phyloP scores from a whole-genome alignment of 2,329 filamentous ascomycete genomes.

The Neofusicoccum parvum region DNA sequence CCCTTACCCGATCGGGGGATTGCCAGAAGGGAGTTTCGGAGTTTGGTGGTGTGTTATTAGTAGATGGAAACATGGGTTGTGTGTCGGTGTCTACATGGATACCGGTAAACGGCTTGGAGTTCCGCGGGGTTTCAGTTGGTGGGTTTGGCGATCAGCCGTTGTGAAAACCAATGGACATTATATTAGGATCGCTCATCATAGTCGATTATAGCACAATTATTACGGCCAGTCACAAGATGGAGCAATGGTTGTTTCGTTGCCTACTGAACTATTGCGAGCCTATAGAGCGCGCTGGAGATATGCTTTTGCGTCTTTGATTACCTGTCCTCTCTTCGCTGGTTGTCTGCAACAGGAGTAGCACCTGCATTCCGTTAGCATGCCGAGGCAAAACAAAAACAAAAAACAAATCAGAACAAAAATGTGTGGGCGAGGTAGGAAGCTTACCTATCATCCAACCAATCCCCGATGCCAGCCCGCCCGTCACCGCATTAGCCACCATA shows the following conservation, averaged over 20 bases:
- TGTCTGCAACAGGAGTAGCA: conserved; percentile 7
- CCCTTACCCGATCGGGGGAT: conserved; percentile 3
- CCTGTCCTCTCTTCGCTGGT: not conserved
- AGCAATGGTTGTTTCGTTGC: no score
- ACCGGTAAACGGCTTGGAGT: not conserved
- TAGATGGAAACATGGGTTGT: not conserved
- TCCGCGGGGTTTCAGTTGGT: no score
- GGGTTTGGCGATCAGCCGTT: no score
- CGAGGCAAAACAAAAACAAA: no score
- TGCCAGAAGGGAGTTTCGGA: not conserved
- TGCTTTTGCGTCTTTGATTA: not conserved
- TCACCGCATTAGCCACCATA: conserved; percentile 67
- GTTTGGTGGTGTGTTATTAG: not conserved
- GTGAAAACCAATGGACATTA: no score
- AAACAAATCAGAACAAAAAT: not conserved
- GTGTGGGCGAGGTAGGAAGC: conserved; percentile 19
- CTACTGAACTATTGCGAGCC: no score
- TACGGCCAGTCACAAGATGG: no score
- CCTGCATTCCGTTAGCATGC: conserved; percentile 5
- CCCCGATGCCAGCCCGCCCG: conserved; percentile 62
- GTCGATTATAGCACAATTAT: no score
- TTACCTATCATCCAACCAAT: conserved; percentile 66
- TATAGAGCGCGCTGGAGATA: no score
- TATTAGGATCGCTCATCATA: no score
- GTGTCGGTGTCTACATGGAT: not conserved